Evolutionary conservation across 2,329 filamentous ascomycete genomes (phyloP).

Genomic region (Clonostachys chloroleuca): DNA sequence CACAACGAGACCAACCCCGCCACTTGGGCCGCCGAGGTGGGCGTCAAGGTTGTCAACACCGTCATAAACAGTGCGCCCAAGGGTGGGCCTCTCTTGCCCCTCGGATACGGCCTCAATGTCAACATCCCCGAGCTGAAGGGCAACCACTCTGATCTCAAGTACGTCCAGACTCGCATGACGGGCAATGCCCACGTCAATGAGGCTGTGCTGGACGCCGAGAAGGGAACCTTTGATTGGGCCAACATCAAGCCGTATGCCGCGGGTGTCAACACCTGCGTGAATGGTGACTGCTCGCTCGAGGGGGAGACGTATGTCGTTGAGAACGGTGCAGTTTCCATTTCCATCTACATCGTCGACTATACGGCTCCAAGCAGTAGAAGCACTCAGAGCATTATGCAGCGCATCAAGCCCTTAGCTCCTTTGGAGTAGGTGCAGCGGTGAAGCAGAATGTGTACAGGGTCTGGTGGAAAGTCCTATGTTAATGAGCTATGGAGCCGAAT

Average conservation of each 20-base stretch:
- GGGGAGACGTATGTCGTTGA: constrained; percentile 43
- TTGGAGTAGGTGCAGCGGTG: not conserved
- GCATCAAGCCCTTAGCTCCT: constrained; percentile 14
- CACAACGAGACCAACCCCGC: constrained; percentile 35
- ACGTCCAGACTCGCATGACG: constrained; percentile 40
- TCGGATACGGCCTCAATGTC: constrained; percentile 46
- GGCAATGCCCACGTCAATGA: constrained; percentile 41
- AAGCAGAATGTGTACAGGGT: too few relatives aligned
- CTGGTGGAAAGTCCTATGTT: too few relatives aligned
- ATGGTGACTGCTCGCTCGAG: constrained; percentile 44
- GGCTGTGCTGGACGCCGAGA: constrained; percentile 35
- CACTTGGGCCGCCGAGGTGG: constrained; percentile 33
- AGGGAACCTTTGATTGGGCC: constrained; percentile 34
- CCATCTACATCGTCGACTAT: constrained; percentile 45
- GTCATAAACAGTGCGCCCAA: constrained; percentile 29
- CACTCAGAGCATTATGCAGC: constrained; percentile 14
- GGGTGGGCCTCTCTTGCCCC: constrained; percentile 29
- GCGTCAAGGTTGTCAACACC: constrained; percentile 35
- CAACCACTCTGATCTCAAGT: constrained; percentile 31
- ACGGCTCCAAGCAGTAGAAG: constrained; percentile 30
- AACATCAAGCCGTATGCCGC: constrained; percentile 27
- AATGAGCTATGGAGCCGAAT: too few relatives aligned
- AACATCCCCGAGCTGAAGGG: constrained; percentile 40
- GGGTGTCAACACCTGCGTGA: constrained; percentile 42
- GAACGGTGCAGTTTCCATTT: constrained; percentile 32